Evolutionary conservation across 1,139 yeast genomes (phyloP).

Genomic region (Taphrina populina): DNA sequence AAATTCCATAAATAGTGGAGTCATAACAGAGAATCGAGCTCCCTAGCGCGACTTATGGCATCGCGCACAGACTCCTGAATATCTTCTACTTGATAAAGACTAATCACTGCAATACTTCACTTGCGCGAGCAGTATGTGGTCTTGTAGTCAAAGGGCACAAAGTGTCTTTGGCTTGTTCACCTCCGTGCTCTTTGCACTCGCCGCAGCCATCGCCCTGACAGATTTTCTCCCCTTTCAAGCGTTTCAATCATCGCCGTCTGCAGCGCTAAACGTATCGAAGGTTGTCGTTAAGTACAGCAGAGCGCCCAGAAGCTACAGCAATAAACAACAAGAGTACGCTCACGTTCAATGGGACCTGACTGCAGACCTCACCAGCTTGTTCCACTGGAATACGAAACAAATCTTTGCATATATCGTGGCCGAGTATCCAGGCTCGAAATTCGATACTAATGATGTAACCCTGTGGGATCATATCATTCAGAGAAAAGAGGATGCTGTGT

Average conservation of each 20-base stretch:
- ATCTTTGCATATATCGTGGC: constrained; percentile 86
- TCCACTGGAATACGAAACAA: constrained; percentile 97
- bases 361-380: constrained; percentile 65
- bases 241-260: constrained; percentile 16
- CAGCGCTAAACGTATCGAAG: constrained; percentile 36
- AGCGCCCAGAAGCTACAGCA: constrained; percentile 67
- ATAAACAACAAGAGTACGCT: constrained; percentile 77
- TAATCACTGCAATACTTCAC: no score
- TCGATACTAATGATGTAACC: constrained; percentile 61
- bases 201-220: constrained; percentile 18
- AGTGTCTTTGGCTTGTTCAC: constrained; percentile 28
- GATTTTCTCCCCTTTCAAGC: constrained; percentile 2
- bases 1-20: no score
- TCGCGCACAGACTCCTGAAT: no score
- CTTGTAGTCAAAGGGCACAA: constrained; percentile 19
- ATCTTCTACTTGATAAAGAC: no score
- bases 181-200: constrained; percentile 27
- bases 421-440: constrained; percentile 5
- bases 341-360: constrained; percentile 66
- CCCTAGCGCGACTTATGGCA: no score
- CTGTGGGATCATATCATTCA: constrained; percentile 87
- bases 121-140: constrained; percentile 29
- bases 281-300: constrained; percentile 57
- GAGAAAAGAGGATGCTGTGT: constrained; percentile 57
- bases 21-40: no score